Base-by-base conservation (phyloP, 192 early-diverging fungal species). In the Piromyces sp. region DNA sequence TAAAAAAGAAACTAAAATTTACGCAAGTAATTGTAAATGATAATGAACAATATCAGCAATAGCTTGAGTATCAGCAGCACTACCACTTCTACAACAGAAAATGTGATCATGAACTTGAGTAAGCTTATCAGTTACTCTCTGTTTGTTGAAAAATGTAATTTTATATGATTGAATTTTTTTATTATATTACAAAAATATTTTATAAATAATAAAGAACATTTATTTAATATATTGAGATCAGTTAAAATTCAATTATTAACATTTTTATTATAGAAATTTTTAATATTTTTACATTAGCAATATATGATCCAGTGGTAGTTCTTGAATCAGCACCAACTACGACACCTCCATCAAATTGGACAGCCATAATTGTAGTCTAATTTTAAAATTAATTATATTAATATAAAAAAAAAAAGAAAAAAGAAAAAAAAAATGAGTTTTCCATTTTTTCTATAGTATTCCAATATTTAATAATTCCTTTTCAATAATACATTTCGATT, bases 51-150 rank as follows among this genome's bases (percentile, higher is more conserved):
- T 96, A 84, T 98, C 97, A 30, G 98, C 95, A 13, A 99, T 89
- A 28, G 97, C 97, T 87, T 99, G 98, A 30, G 98, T 99, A 87
- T 99, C 98, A 79, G 98, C 97, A 78, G 98, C 96, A 80, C 91
- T 93, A 81, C 98, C 98, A n/a, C 94, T 95, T 84, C 98, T 93
- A 88, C 98, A 99, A 86, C 96, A 97, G 88, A 94, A 98, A 83
- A 99, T 96, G 78, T 87, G 90, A 84, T 99, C 98, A 83, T 98
- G 95, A 30, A 99, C 92, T 82, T 92, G 89, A 26, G 97, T 98
- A 81, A 99, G 91, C 86, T 99, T 99, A 89, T 99, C 96, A 29
- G 98, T 97, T 30, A 98, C 96, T 83, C 98, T 82, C 30, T 33
- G 81, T 29, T n/a, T n/a, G n/a, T n/a, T n/a, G n/a, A n/a, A n/a